These are phyloP conservation scores for Miamiensis avidus DNA, from an alignment of 169 alveolate species.

Conservation along the genomic window DNA sequence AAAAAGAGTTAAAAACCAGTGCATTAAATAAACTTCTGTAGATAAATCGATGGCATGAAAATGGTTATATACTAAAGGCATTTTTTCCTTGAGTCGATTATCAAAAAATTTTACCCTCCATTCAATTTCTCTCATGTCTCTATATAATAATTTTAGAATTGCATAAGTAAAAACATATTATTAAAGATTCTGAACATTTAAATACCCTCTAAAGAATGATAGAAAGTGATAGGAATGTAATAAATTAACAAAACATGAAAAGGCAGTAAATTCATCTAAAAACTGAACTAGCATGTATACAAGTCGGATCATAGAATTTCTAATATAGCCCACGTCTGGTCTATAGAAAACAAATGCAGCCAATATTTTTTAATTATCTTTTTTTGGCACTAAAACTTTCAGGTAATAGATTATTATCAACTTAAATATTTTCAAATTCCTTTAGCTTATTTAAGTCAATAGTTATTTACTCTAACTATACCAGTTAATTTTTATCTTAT, in stretches of 20 bases:
- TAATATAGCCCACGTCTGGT: constrained; percentile 66
- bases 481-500: neutral
- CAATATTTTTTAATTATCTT: constrained; percentile 23
- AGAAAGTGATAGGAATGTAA: constrained; percentile 56
- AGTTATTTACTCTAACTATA: neutral
- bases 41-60: constrained; percentile 62
- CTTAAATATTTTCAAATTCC: neutral
- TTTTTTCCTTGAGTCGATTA: constrained; percentile 33
- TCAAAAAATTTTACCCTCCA: constrained; percentile 56
- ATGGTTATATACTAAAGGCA: constrained; percentile 56
- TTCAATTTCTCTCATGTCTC: constrained; percentile 47
- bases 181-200: constrained; percentile 1
- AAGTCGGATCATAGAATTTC: constrained; percentile 43
- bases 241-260: constrained; percentile 50
- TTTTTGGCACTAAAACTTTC: constrained; percentile 1
- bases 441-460: neutral
- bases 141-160: too few species aligned
- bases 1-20: constrained; percentile 67
- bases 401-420: neutral
- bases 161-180: neutral
- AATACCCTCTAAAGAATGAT: constrained; percentile 45
- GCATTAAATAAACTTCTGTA: constrained; percentile 58
- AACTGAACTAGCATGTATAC: constrained; percentile 50
- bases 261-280: constrained; percentile 51
- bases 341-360: constrained; percentile 47